Base-by-base conservation (phyloP, 345 rosid species). In the Boechera stricta region DNA sequence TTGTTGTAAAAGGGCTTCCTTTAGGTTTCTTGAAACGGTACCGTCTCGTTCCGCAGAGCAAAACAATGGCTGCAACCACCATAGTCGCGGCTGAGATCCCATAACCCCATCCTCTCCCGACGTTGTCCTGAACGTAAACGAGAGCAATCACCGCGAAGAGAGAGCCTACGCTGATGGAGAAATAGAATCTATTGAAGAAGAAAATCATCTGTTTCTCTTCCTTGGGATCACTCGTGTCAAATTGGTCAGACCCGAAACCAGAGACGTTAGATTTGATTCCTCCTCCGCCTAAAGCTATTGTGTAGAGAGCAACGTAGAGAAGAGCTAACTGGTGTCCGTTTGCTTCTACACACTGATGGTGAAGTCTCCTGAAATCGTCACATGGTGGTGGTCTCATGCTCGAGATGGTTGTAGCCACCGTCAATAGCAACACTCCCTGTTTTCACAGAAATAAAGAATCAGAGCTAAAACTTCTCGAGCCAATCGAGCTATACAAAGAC, bases 261-360 rank as follows among this genome's bases (percentile, higher is more conserved):
- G 98, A 94, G 35, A 92, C 97, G 49, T 90, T 92, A 7, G 98
- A 94, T 80, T 94, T 92, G 74, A 94, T 90, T 33, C 97, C 98
- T 11, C 97, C 97, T 0, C 90, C 93, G 0, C 98, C 97, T 1
- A 92, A 83, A 58, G 97, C 97, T 67, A 82, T 84, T 24, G 88
- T 87, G 67, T 92, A 94, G 24, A 92, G 90, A 18, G 98, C 95
- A 9, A 84, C 91, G 58, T 90, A 94, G 31, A 89, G 88, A 82
- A 94, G 69, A 28, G 86, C 82, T 36, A 92, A 84, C 71, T 92
- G 97, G 60, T 59, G 75, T 35, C 97, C 90, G 51, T 24, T 87
- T 18, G 86, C 97, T 82, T 86, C 94, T 1, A 91, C 76, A 79
- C 98, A 94, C 75, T 83, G 78, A 64, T 88, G 87, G 12, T 86